A percentile compares a stretch with the other conserved stretches of the same genome.
phyloP scores from a whole-genome alignment of 2,329 filamentous ascomycete genomes.

The Ophiostoma tasmaniense region DNA sequence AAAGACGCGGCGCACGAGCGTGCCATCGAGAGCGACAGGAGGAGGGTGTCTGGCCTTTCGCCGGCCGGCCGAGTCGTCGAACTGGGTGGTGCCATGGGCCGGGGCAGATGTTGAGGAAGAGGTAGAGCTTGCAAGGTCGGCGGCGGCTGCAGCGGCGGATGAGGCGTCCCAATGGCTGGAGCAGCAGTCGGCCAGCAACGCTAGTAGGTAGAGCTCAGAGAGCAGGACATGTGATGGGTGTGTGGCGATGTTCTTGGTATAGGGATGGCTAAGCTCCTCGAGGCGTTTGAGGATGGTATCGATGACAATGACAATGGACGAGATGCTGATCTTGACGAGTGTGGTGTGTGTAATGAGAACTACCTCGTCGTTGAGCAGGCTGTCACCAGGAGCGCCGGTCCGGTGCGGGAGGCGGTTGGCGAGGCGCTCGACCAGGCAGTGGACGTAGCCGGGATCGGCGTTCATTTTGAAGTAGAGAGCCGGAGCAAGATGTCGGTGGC shows the following conservation, averaged over 20 bases:
- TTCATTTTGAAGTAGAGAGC: conserved; percentile 39
- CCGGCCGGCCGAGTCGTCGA: conserved; percentile 17
- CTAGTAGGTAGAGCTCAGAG: conserved; percentile 57
- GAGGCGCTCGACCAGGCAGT: conserved; percentile 54
- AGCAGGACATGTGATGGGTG: conserved; percentile 53
- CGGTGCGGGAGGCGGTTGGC: conserved; percentile 56
- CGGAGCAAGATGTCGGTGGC: background rate
- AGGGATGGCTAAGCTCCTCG: conserved; percentile 49
- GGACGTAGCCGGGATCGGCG: conserved; percentile 50
- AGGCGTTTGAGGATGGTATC: conserved; percentile 49
- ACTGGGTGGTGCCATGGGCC: background rate
- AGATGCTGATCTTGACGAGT: conserved; percentile 50
- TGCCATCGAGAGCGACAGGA: conserved; percentile 39
- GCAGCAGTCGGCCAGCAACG: conserved; percentile 57
- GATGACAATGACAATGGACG: conserved; percentile 45
- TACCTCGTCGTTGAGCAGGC: conserved; percentile 53
- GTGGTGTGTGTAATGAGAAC: conserved; percentile 53
- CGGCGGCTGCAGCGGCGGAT: conserved; percentile 18
- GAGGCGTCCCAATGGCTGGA: conserved; percentile 48
- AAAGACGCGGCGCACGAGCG: conserved; percentile 46
- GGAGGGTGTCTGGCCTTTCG: conserved; percentile 23
- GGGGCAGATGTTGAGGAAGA: background rate
- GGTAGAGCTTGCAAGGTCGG: conserved; percentile 6
- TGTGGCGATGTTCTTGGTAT: conserved; percentile 37
- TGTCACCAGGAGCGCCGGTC: conserved; percentile 48